These are phyloP conservation scores for Cutaneotrichosporon sp. DNA, from an alignment of 1,284 basidiomycete genomes.

Conservation along the genomic window DNA sequence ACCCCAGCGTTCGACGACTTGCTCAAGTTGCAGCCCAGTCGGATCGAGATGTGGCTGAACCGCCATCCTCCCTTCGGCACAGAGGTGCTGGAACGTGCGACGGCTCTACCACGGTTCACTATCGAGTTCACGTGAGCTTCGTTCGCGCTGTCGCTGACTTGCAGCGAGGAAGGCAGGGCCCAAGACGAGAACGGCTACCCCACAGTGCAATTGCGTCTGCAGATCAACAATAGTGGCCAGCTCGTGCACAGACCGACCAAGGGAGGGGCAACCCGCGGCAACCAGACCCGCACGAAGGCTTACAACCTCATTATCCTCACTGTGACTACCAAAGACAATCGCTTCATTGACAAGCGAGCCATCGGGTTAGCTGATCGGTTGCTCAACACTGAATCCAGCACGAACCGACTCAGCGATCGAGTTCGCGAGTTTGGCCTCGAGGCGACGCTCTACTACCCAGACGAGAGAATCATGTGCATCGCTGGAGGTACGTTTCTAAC, in stretches of 20 bases:
- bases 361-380: slow-evolving; percentile 11
- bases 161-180: neutral
- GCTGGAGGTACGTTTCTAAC: slow-evolving; percentile 26
- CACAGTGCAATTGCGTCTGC: slow-evolving; percentile 11
- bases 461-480: slow-evolving; percentile 29
- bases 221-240: slow-evolving; percentile 10
- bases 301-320: slow-evolving; percentile 28
- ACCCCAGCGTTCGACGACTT: slow-evolving; percentile 33
- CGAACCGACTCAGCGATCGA: slow-evolving; percentile 21
- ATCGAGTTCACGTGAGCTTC: slow-evolving; percentile 24
- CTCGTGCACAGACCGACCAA: neutral
- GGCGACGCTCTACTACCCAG: slow-evolving; percentile 22
- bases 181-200: slow-evolving; percentile 21
- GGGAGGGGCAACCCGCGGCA: neutral
- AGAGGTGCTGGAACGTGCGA: slow-evolving; percentile 24
- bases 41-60: slow-evolving; percentile 34
- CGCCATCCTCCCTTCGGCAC: slow-evolving; percentile 31
- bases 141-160: neutral
- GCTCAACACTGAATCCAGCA: slow-evolving; percentile 22
- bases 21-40: slow-evolving; percentile 19
- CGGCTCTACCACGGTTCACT: slow-evolving; percentile 28
- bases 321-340: slow-evolving; percentile 22
- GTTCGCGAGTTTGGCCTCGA: slow-evolving; percentile 23
- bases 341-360: slow-evolving; percentile 22
- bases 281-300: neutral